These are phyloP conservation scores for Leucocoprinus sp. DNA, from an alignment of 768 basidiomycete species.

Conservation along the genomic window DNA sequence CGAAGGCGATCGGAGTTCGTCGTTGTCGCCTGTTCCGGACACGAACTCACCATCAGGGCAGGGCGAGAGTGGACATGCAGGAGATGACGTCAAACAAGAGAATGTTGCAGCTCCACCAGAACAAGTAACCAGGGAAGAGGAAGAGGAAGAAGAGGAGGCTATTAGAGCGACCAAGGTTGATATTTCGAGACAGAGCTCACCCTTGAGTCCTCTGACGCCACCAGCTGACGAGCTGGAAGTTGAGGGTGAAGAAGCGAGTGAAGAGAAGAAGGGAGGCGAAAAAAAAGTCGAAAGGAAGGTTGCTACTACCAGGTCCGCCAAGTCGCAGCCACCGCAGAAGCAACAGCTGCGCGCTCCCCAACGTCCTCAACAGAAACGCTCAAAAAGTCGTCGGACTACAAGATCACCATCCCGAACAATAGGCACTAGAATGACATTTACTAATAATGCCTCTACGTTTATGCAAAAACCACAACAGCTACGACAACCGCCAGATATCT, in stretches of 20 bases:
- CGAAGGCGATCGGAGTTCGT: constrained; percentile 42
- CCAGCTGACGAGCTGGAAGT: constrained; percentile 44
- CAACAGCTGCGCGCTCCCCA: constrained; percentile 1
- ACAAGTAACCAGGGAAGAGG: constrained; percentile 26
- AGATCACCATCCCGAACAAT: background rate
- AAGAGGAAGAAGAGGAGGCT: constrained; percentile 27
- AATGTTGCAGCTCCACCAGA: constrained; percentile 27
- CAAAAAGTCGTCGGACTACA: constrained; percentile 4
- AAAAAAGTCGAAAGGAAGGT: constrained; percentile 8
- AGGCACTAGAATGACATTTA: background rate
- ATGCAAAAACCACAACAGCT: constrained; percentile 13
- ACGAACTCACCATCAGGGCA: constrained; percentile 26
- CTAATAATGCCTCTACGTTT: constrained; percentile 5
- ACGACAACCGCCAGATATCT: constrained; percentile 12
- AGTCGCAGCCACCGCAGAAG: constrained; percentile 7
- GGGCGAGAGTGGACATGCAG: constrained; percentile 11
- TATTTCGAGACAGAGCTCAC: constrained; percentile 53
- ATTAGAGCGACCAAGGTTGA: constrained; percentile 19
- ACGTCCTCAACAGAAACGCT: background rate
- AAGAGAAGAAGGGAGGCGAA: constrained; percentile 13
- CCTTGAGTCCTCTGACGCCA: constrained; percentile 71
- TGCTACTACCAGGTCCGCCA: background rate
- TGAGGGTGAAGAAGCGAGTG: constrained; percentile 22
- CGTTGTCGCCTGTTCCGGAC: constrained; percentile 49
- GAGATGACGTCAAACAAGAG: constrained; percentile 25